Evolutionary conservation across 352 stramenopile genomes (phyloP).

Genomic region (Blastocystis sp.): DNA sequence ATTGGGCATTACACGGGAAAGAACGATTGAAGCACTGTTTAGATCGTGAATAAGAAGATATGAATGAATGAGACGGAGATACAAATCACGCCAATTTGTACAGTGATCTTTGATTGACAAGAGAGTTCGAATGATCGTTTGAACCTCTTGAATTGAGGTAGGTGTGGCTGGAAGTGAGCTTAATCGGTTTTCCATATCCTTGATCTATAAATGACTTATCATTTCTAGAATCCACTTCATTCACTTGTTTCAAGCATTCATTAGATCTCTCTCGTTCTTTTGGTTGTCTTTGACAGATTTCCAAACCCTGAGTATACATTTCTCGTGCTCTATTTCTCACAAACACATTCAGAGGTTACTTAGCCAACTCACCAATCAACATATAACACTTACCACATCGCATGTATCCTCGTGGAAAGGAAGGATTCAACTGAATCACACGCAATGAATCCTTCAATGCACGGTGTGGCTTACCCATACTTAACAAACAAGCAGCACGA

Average conservation of each 20-base stretch:
- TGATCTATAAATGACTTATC: background rate
- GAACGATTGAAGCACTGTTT: background rate
- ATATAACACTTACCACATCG: constrained; percentile 36
- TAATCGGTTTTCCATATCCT: background rate
- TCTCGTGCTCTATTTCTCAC: background rate
- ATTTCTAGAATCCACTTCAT: background rate
- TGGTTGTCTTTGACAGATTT: background rate
- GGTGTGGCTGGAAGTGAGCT: background rate
- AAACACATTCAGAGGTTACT: background rate
- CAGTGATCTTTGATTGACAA: constrained; percentile 4
- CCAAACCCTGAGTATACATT: constrained; percentile 18
- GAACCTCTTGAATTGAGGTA: background rate
- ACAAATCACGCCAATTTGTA: constrained; percentile 30
- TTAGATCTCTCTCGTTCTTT: background rate
- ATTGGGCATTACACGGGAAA: constrained; percentile 22
- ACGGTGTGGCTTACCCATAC: background rate
- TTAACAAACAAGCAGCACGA: constrained; percentile 35
- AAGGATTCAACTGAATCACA: constrained; percentile 20
- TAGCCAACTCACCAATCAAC: background rate
- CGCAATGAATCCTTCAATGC: constrained; percentile 11
- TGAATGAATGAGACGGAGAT: background rate
- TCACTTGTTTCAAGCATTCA: constrained; percentile 5
- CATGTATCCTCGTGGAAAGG: background rate
- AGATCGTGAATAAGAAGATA: constrained; percentile 1
- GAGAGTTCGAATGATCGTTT: background rate